Base-by-base conservation (phyloP, 441 rosid genomes). In the Pelargonium fulgidum region DNA sequence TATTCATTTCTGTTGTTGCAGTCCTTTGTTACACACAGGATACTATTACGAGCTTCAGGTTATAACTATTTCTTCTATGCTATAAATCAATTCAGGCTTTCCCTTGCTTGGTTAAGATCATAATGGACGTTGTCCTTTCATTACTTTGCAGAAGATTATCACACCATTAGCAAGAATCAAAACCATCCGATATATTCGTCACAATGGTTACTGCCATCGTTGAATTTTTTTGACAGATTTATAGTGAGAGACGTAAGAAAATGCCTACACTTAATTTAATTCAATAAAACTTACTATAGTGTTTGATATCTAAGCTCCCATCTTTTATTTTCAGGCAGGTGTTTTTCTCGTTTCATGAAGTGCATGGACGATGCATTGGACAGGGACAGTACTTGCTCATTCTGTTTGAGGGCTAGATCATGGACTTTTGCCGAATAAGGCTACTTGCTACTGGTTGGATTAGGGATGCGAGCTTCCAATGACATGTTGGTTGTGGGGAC, bases 21-120 rank as follows among this genome's bases (percentile, higher is more conserved):
- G 94, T 81, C 88, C 33, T 84, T 92, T 74, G 92, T 92, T 20
- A 87, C 97, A 0, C 93, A 90, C 77, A 81, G 92, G 80, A 47
- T 89, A 56, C 72, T 79, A 0, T 66, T 87, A 70, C 85, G 66
- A 72, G 65, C 78, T 72, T 75, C 81, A 78, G 92, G 91, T 87
- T 70, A 26, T 16, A 8, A 56, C 19, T 56, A 7, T 0, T 56
- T 0, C 11, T 56, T 56, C 10, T 56, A 4, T 66, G 52, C 4
- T 52, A 14, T 20, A 22, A 50, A 56, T 16, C 10, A 8, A 1
- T 17, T 56, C 2, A 10, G 62, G 62, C 26, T 5, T 56, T 56
- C 62, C 26, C 62, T 56, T 17, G 62, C 20, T 56, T 8, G 19
- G 24, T 19, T 56, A 56, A 19, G 24, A 47, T 29, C 4, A 8